phyloP scores from a whole-genome alignment of 2,329 filamentous ascomycete genomes.

The Rutstroemia sp. region DNA sequence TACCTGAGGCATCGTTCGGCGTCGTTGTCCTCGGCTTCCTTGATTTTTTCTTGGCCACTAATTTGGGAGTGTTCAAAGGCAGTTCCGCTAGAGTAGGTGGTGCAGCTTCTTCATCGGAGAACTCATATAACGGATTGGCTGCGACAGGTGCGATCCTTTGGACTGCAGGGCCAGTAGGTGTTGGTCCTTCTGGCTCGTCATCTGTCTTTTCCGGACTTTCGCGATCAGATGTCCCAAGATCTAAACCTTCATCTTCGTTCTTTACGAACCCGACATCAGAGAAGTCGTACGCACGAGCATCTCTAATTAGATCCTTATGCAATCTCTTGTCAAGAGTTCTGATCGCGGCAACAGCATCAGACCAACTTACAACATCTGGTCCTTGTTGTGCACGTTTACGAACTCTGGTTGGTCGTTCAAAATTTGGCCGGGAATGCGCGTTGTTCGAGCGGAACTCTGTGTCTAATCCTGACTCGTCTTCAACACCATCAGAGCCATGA shows the following conservation, averaged over 20 bases:
- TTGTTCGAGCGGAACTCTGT: neutral
- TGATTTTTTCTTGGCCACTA: neutral
- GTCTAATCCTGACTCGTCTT: neutral
- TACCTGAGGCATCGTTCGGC: neutral
- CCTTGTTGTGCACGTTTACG: slow-evolving; percentile 22
- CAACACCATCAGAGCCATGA: neutral
- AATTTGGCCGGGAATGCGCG: neutral
- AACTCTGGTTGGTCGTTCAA: slow-evolving; percentile 14
- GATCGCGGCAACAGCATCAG: slow-evolving; percentile 24
- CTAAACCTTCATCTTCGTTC: neutral
- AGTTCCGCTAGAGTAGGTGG: neutral
- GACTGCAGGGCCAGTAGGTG: neutral
- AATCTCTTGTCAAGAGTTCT: slow-evolving; percentile 23
- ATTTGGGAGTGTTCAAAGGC: neutral
- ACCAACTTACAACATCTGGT: slow-evolving; percentile 25
- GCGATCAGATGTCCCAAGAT: neutral
- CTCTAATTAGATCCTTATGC: slow-evolving; percentile 23
- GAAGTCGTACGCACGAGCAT: slow-evolving; percentile 14
- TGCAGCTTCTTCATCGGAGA: slow-evolving; percentile 8
- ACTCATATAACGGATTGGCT: neutral
- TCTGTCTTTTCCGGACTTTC: neutral
- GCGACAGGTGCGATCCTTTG: neutral
- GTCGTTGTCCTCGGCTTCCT: neutral
- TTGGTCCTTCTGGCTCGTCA: neutral
- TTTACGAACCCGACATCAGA: slow-evolving; percentile 1